A percentile compares a stretch with the other conserved stretches of the same genome.
phyloP scores from a whole-genome alignment of 805 yeast species.

The Saccharomycopsis amapae region DNA sequence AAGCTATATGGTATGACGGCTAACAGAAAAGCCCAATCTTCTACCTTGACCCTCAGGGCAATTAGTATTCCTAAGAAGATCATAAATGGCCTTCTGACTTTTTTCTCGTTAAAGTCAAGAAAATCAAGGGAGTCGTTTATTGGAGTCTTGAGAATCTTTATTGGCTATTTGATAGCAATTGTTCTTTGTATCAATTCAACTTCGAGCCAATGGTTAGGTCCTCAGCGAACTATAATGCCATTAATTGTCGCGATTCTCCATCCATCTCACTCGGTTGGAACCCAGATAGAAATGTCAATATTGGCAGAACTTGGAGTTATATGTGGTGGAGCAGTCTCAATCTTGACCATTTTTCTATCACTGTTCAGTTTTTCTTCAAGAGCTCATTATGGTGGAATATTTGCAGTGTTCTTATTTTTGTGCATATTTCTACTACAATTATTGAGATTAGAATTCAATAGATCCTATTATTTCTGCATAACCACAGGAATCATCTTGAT shows the following conservation, averaged over 20 bases:
- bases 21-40: too few species aligned
- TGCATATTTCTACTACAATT: conserved; percentile 35
- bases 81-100: neutral
- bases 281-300: conserved; percentile 39
- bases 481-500: conserved; percentile 34
- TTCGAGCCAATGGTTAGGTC: conserved; percentile 38
- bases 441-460: conserved; percentile 35
- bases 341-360: conserved; percentile 37
- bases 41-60: too few species aligned
- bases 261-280: conserved; percentile 40
- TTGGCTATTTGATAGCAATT: conserved; percentile 36
- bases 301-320: conserved; percentile 35
- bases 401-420: conserved; percentile 35
- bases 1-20: neutral
- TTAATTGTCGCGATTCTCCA: conserved; percentile 39
- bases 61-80: too few species aligned
- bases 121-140: neutral
- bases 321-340: conserved; percentile 39
- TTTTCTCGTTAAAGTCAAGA: neutral
- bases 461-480: conserved; percentile 34
- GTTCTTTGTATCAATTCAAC: conserved; percentile 34
- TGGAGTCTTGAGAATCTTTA: conserved; percentile 28
- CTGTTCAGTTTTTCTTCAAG: conserved; percentile 34
- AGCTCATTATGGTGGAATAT: conserved; percentile 39
- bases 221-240: conserved; percentile 35